These are phyloP conservation scores for Mucor lusitanicus DNA, from an alignment of 371 early-diverging fungal species.

Conservation along the genomic window DNA sequence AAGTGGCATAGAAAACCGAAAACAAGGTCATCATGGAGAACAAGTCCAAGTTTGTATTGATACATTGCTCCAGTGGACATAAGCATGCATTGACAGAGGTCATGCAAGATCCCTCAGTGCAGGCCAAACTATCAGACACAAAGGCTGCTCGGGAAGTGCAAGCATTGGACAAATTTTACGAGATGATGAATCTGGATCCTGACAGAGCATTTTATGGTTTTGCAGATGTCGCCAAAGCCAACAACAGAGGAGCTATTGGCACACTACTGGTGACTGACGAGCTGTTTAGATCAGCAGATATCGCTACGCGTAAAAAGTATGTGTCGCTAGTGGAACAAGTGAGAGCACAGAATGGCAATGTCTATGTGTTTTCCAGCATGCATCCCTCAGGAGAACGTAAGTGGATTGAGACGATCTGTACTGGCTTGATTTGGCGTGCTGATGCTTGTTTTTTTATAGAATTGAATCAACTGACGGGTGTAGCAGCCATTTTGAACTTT, in stretches of 20 bases:
- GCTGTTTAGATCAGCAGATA: constrained; percentile 88
- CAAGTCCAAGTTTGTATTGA: constrained; percentile 82
- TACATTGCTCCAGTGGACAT: constrained; percentile 94
- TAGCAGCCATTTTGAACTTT: constrained; percentile 91
- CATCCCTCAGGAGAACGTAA: constrained; percentile 94
- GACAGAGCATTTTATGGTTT: constrained; percentile 93
- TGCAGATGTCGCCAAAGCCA: constrained; percentile 83
- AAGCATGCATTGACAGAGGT: constrained; percentile 93
- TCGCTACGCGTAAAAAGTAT: constrained; percentile 81
- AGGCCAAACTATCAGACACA: constrained; percentile 84
- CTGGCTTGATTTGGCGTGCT: not conserved
- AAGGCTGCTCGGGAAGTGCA: constrained; percentile 88
- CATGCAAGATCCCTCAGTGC: constrained; percentile 85
- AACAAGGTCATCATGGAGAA: constrained; percentile 82
- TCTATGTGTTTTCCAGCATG: constrained; percentile 87
- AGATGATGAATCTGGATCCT: constrained; percentile 86
- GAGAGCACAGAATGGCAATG: constrained; percentile 76
- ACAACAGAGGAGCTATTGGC: constrained; percentile 83
- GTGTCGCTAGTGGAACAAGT: constrained; percentile 85
- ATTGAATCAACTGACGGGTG: constrained; percentile 89
- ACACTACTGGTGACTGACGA: constrained; percentile 89
- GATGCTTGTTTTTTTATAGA: constrained; percentile 42
- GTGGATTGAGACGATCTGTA: constrained; percentile 10
- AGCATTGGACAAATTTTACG: constrained; percentile 84
- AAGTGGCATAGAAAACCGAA: constrained; percentile 64